Percentiles rank a stretch among this genome's conserved stretches.
Conservation (phyloP, 2,329 filamentous ascomycete genomes). For the Microascus cirrosus region DNA sequence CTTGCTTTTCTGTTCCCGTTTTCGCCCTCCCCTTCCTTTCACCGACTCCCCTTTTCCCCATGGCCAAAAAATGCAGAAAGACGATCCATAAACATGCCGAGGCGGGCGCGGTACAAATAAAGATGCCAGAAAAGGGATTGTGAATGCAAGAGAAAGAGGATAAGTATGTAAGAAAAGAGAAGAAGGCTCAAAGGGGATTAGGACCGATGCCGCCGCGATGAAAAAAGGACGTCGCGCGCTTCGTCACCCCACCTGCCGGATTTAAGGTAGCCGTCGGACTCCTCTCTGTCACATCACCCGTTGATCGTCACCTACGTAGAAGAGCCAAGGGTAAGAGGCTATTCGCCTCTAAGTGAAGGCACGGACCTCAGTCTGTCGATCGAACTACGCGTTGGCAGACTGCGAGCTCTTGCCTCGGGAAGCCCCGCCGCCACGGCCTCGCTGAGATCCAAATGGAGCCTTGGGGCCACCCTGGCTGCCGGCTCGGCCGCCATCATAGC, state of each 20-base stretch:
- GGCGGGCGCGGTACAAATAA: neutral
- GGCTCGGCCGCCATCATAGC: constrained; percentile 46
- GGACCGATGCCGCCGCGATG: neutral
- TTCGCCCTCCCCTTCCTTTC: neutral
- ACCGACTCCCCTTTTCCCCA: neutral
- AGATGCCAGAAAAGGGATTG: neutral
- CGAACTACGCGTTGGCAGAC: constrained; percentile 35
- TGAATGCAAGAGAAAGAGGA: neutral
- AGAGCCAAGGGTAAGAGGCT: neutral
- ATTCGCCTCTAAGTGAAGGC: neutral
- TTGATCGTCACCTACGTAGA: neutral
- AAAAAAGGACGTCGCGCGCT: neutral
- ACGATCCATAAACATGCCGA: neutral
- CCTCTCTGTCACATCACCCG: neutral
- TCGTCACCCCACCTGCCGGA: neutral
- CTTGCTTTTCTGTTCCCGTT: neutral
- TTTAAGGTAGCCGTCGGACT: neutral
- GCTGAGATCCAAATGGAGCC: constrained; percentile 54
- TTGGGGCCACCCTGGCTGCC: constrained; percentile 51
- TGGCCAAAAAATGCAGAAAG: neutral
- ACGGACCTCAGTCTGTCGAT: neutral
- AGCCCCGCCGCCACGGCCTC: constrained; percentile 48
- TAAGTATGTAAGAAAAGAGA: neutral
- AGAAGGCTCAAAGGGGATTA: neutral
- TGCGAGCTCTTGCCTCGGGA: constrained; percentile 53